phyloP scores from a whole-genome alignment of 2,329 filamentous ascomycete genomes.

The Pestalotiopsis sp. region DNA sequence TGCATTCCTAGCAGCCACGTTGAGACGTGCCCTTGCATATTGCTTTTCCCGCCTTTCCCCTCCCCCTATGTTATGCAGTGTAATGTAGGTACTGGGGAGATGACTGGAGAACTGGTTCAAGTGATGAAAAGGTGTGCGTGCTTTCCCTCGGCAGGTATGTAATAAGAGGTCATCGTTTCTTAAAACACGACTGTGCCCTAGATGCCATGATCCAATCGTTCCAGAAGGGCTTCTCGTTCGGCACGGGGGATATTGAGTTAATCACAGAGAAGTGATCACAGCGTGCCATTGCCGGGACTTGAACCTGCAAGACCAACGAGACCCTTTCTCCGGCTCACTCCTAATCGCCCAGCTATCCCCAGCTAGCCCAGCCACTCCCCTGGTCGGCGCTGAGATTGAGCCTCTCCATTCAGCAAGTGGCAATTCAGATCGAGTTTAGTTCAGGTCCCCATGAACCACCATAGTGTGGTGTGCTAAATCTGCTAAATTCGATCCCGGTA shows the following conservation, averaged over 20 bases:
- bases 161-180: background rate
- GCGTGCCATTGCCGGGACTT: constrained; percentile 2
- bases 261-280: background rate
- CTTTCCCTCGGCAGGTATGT: background rate
- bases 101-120: background rate
- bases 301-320: background rate
- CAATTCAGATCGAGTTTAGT: background rate
- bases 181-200: too few species aligned
- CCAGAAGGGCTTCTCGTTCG: background rate
- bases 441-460: background rate
- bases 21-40: background rate
- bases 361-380: background rate
- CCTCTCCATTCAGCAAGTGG: background rate
- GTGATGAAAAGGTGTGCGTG: background rate
- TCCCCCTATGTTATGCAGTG: background rate
- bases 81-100: background rate
- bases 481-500: constrained; percentile 2
- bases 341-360: background rate
- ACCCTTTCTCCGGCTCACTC: background rate
- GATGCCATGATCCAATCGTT: background rate
- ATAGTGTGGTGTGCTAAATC: background rate
- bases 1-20: constrained; percentile 10
- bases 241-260: background rate
- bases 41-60: constrained; percentile 1
- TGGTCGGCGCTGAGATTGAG: background rate